Evolutionary conservation across 495 filamentous ascomycete species (phyloP).

Genomic region (Cenococcum geophilum): DNA sequence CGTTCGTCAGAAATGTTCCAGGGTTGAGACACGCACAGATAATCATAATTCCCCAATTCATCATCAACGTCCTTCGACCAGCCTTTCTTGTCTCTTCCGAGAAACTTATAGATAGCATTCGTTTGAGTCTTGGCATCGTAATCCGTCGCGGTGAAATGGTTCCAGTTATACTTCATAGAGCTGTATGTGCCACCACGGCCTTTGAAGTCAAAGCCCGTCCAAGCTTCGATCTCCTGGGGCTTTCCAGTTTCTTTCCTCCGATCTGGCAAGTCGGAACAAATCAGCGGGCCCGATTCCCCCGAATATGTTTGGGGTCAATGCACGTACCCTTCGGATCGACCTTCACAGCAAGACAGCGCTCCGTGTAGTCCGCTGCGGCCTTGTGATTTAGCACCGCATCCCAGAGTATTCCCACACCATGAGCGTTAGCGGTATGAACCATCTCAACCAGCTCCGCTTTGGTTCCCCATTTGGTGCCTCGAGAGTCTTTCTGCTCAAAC

Average conservation of each 20-base stretch:
- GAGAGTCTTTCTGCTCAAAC: conserved; percentile 60
- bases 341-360: conserved; percentile 53
- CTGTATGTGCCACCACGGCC: conserved; percentile 54
- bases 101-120: conserved; percentile 60
- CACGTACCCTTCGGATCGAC: conserved; percentile 46
- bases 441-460: conserved; percentile 55
- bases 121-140: conserved; percentile 53
- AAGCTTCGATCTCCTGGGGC: conserved; percentile 57
- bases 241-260: conserved; percentile 48
- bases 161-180: conserved; percentile 55
- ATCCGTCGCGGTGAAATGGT: conserved; percentile 65
- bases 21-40: too few species aligned
- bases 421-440: conserved; percentile 42
- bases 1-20: too few species aligned
- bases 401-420: conserved; percentile 56
- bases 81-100: conserved; percentile 52
- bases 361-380: conserved; percentile 56
- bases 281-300: too few species aligned
- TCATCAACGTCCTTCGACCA: conserved; percentile 59
- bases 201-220: conserved; percentile 59
- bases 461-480: conserved; percentile 61
- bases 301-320: too few species aligned
- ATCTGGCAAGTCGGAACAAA: too few species aligned
- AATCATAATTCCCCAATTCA: conserved; percentile 66
- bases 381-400: conserved; percentile 73